Evolutionary conservation across 2,329 filamentous ascomycete species (phyloP).

Genomic region (Fusarium sp.): DNA sequence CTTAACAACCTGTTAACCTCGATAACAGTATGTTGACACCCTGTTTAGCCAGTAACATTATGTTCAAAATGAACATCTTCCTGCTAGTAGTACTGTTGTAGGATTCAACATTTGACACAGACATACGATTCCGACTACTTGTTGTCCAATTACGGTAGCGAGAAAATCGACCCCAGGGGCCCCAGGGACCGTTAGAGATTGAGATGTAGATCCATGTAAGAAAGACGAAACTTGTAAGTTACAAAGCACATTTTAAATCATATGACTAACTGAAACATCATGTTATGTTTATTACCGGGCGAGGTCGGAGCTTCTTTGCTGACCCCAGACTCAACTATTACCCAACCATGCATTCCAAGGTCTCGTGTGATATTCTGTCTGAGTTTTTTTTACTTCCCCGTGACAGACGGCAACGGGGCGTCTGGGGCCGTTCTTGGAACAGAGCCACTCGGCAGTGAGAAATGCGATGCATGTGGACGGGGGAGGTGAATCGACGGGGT

Average conservation of each 20-base stretch:
- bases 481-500: slow-evolving; percentile 32
- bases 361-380: slow-evolving; percentile 32
- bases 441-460: slow-evolving; percentile 29
- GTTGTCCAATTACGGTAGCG: slow-evolving; percentile 27
- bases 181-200: slow-evolving; percentile 23
- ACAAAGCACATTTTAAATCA: slow-evolving; percentile 27
- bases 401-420: slow-evolving; percentile 33
- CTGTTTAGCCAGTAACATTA: too few relatives aligned
- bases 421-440: slow-evolving; percentile 21
- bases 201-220: slow-evolving; percentile 5
- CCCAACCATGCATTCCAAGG: slow-evolving; percentile 35
- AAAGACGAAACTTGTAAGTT: slow-evolving; percentile 26
- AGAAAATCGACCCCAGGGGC: slow-evolving; percentile 20
- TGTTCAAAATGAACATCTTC: too few relatives aligned
- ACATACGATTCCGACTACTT: slow-evolving; percentile 25
- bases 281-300: slow-evolving; percentile 35
- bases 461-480: slow-evolving; percentile 24
- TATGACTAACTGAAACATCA: slow-evolving; percentile 39
- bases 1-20: too few relatives aligned
- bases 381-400: slow-evolving; percentile 31
- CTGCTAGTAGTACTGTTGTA: too few relatives aligned
- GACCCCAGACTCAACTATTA: slow-evolving; percentile 31
- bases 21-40: too few relatives aligned
- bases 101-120: slow-evolving; percentile 23
- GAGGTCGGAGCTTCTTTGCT: slow-evolving; percentile 37